A percentile compares a stretch with the other conserved stretches of the same genome.
Evolutionary conservation across 345 rosid species (phyloP).

Genomic region (Sonneratia alba): DNA sequence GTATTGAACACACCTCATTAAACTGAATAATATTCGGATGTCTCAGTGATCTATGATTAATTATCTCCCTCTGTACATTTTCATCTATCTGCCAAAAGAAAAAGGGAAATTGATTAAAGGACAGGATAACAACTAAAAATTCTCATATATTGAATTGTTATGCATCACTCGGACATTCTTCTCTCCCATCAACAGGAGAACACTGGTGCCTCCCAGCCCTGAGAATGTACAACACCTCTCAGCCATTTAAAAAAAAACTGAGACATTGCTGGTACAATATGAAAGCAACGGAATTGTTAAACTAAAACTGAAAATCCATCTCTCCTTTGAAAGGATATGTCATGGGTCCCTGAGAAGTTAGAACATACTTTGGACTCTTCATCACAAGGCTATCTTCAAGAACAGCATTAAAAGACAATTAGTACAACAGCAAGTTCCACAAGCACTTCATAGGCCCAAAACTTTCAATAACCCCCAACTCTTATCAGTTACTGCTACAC

Average conservation of each 20-base stretch:
- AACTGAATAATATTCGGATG: slow-evolving; percentile 82
- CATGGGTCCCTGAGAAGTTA: too few species aligned
- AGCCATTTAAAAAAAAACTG: not conserved
- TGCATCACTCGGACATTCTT: not conserved
- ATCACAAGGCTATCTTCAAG: not conserved
- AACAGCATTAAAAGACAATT: not conserved
- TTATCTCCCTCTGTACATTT: slow-evolving; percentile 74
- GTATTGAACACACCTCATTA: slow-evolving; percentile 45
- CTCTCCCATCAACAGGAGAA: not conserved
- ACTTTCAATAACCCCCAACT: not conserved
- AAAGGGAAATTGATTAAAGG: not conserved
- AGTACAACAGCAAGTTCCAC: not conserved
- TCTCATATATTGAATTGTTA: not conserved
- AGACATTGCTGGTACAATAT: not conserved
- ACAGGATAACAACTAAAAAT: not conserved
- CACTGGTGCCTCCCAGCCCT: not conserved
- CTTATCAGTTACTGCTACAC: not conserved
- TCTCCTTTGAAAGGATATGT: not conserved
- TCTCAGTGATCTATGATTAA: slow-evolving; percentile 70
- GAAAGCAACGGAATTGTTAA: not conserved
- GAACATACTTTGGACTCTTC: not conserved
- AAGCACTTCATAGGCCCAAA: not conserved
- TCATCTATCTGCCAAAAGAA: slow-evolving; percentile 53
- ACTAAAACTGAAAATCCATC: not conserved
- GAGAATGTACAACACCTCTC: not conserved